These are phyloP conservation scores for Globisporangium paroecandrum DNA, from an alignment of 352 stramenopile species.

Conservation along the genomic window DNA sequence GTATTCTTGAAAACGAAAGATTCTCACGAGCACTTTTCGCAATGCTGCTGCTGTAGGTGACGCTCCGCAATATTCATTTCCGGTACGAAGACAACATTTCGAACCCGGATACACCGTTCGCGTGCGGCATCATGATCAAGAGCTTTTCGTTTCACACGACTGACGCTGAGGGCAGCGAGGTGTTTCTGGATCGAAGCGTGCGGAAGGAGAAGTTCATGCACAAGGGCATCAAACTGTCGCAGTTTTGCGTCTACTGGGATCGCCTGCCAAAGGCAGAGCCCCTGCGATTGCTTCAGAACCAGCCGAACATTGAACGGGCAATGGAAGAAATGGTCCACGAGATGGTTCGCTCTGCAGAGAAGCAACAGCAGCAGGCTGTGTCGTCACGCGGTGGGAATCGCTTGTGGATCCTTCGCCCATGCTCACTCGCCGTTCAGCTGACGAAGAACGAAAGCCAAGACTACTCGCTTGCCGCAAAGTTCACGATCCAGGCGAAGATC, in stretches of 20 bases:
- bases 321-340: conserved; percentile 58
- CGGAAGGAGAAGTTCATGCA: conserved; percentile 44
- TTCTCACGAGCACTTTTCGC: background rate
- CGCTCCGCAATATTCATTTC: conserved; percentile 64
- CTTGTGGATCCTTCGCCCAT: conserved; percentile 55
- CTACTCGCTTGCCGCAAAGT: conserved; percentile 66
- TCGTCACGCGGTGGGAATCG: conserved; percentile 2
- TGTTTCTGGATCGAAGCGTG: conserved; percentile 62
- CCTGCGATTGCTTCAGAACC: conserved; percentile 34
- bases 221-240: conserved; percentile 55
- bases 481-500: conserved; percentile 53
- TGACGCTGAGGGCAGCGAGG: conserved; percentile 54
- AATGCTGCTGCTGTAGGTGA: conserved; percentile 28
- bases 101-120: conserved; percentile 60
- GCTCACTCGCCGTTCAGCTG: conserved; percentile 50
- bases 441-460: conserved; percentile 81
- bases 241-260: conserved; percentile 68
- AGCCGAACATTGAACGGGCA: conserved; percentile 25
- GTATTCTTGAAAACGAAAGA: background rate
- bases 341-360: conserved; percentile 17
- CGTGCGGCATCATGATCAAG: conserved; percentile 66
- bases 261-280: conserved; percentile 26
- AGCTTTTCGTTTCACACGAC: conserved; percentile 72
- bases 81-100: conserved; percentile 73
- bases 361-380: conserved; percentile 1